Evolutionary conservation across 495 filamentous ascomycete genomes (phyloP), one percentile per base, ranked within the genome.

Genomic region (Pseudevernia furfuracea): DNA sequence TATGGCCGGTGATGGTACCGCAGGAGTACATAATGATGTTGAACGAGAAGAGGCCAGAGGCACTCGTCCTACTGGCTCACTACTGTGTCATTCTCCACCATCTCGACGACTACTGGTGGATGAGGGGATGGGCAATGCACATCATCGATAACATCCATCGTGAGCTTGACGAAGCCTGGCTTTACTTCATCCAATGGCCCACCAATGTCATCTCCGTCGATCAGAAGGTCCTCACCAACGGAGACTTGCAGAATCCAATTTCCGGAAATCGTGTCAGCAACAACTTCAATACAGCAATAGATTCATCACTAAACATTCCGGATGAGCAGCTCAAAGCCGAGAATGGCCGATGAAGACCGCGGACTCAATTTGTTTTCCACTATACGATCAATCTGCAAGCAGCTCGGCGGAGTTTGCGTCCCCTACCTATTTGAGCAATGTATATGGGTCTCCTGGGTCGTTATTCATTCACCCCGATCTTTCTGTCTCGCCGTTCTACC

Each of bases 1-100:
- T 75, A 19, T 86, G 79, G 82, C 75, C 75, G 11, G 76, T 81
- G 21, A 79, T 79, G 15, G 72, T 85, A 7, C 80, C 81, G 0
- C 66, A 76, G 3, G 70, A 73, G 15, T 87, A 84, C 68, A 67
- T 84, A 19, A 75, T 79, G 0, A 72, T 84, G 30, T 78, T 84
- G 7, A 74, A 75, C 14, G 70, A 79, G 46, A 75, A 74, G 14
- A 73, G 79, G 43, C 83, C 85, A 0, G 80, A 85, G 48, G 82
- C 87, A 7, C 62, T 84, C 43, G 73, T 81, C 14, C 71, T 83
- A 15, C 73, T 84, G 4, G 80, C 81, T 3, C 79, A 82, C 66
- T 84, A 78, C 67, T 75, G 77, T 9, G 76, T 82, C 21, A 71
- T 81, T 17, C 66, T 84, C 52, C 76, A 82, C 62, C 74, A 77